A percentile compares a stretch with the other conserved stretches of the same genome.
phyloP scores from a whole-genome alignment of 1,139 yeast genomes.

The Saccharomyces hybrid region DNA sequence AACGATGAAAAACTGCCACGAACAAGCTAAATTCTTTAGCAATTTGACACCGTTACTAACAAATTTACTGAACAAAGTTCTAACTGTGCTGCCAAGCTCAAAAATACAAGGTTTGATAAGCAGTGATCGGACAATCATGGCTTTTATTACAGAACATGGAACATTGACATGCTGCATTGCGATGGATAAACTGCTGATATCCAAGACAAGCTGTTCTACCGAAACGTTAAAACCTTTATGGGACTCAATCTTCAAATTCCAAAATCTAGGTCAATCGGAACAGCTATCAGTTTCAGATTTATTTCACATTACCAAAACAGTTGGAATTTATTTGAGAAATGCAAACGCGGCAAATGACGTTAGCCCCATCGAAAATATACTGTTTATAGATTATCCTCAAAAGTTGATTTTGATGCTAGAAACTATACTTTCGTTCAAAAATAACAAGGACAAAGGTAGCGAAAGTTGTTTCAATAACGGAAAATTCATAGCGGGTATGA shows the following conservation, averaged over 20 bases:
- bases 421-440: conserved; percentile 13
- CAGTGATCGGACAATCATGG: conserved; percentile 8
- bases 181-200: conserved; percentile 23
- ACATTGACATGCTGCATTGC: conserved; percentile 8
- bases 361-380: conserved; percentile 4
- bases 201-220: conserved; percentile 6
- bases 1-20: conserved; percentile 18
- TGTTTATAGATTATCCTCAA: conserved; percentile 5
- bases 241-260: conserved; percentile 19
- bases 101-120: conserved; percentile 12
- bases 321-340: conserved; percentile 25
- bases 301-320: conserved; percentile 28
- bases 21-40: conserved; percentile 23
- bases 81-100: conserved; percentile 24
- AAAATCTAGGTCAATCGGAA: conserved; percentile 8
- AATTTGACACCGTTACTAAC: conserved; percentile 20
- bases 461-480: conserved; percentile 26
- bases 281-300: conserved; percentile 15
- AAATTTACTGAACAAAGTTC: conserved; percentile 21
- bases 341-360: not conserved
- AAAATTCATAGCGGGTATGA: conserved; percentile 25
- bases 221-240: conserved; percentile 12
- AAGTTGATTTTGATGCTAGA: conserved; percentile 13
- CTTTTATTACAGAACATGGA: conserved; percentile 16
- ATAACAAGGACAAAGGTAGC: conserved; percentile 18